A percentile compares a stretch with the other conserved stretches of the same genome.
phyloP scores from a whole-genome alignment of 176 grass and related monocot species.

The Juncus effusus region DNA sequence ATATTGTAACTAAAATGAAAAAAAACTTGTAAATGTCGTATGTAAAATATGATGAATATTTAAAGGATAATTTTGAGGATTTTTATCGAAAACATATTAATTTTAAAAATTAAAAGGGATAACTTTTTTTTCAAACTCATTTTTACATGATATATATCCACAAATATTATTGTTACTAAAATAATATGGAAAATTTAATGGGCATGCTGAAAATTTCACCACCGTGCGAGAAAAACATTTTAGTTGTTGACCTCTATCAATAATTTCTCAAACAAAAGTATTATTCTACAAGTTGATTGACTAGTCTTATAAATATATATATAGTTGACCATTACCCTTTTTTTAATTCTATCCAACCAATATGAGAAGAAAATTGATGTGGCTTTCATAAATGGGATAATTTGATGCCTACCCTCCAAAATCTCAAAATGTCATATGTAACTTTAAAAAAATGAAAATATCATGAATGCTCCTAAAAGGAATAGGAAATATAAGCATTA shows the following conservation, averaged over 20 bases:
- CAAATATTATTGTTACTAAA: too few species aligned
- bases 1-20: too few species aligned
- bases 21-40: too few species aligned
- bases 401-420: too few species aligned
- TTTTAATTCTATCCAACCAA: slow-evolving; percentile 22
- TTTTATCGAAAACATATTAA: too few species aligned
- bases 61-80: too few species aligned
- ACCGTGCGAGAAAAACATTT: background rate
- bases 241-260: slow-evolving; percentile 14
- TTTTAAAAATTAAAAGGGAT: background rate
- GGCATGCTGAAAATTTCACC: background rate
- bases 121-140: background rate
- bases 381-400: slow-evolving; percentile 12
- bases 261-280: slow-evolving; percentile 26
- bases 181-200: too few species aligned
- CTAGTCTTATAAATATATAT: slow-evolving; percentile 20
- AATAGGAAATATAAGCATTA: too few species aligned
- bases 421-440: too few species aligned
- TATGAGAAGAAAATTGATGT: slow-evolving; percentile 24
- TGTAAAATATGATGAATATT: too few species aligned
- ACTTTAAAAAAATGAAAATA: too few species aligned
- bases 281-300: slow-evolving; percentile 14
- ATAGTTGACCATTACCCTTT: slow-evolving; percentile 15
- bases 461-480: too few species aligned
- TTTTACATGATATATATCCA: background rate